Percentiles rank a stretch among this genome's conserved stretches.
Evolutionary conservation across 257 asterid genomes (phyloP).

Genomic region (Nyctanthes arbortristis): DNA sequence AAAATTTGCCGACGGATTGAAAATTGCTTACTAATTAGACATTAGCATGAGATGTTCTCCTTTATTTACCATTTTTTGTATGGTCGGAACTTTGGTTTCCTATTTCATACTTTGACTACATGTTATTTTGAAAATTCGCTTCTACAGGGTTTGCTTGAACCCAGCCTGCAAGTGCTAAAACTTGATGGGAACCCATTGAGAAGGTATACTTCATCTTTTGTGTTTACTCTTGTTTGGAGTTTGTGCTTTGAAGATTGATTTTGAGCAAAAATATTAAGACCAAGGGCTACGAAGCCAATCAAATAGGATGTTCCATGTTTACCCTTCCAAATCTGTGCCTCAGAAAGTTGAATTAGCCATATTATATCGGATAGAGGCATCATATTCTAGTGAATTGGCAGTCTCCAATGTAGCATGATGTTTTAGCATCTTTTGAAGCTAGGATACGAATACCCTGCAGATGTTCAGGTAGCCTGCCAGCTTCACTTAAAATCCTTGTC

Average conservation of each 20-base stretch:
- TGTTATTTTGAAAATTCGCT: slow-evolving; percentile 13
- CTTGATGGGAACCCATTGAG: slow-evolving; percentile 91
- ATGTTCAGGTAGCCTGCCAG: background rate
- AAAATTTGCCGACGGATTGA: background rate
- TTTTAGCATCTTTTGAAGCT: background rate
- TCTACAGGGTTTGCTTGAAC: slow-evolving; percentile 90
- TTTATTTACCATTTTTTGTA: background rate
- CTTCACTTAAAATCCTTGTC: background rate
- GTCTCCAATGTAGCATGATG: background rate
- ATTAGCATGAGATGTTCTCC: slow-evolving; percentile 5
- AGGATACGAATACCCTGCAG: background rate
- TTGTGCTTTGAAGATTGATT: background rate
- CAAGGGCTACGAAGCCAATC: background rate
- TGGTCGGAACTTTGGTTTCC: background rate
- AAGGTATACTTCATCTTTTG: slow-evolving; percentile 55
- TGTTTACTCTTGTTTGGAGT: background rate
- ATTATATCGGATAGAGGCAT: background rate
- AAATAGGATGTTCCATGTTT: background rate
- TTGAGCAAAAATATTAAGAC: background rate
- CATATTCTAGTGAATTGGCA: background rate
- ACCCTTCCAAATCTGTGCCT: background rate
- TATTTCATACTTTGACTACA: slow-evolving; percentile 1
- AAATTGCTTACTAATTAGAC: background rate
- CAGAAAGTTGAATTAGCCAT: background rate
- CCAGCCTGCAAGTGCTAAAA: slow-evolving; percentile 73